Evolutionary conservation across 208 protist genomes (phyloP).

Genomic region (Spongospora subterranea): DNA sequence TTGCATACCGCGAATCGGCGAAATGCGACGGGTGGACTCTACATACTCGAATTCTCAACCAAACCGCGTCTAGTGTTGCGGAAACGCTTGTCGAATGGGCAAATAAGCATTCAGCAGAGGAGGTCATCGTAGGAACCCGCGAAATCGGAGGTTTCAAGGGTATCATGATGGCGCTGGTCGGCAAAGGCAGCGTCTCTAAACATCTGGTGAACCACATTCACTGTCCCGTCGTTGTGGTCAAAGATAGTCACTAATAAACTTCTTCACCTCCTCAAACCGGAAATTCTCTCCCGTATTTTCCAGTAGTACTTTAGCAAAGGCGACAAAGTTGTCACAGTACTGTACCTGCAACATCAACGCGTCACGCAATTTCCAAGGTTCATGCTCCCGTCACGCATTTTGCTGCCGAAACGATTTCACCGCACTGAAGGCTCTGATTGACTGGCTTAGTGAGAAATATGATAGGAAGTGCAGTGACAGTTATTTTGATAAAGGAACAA

Average conservation of each 20-base stretch:
- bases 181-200: constrained; percentile 42
- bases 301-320: too few species aligned
- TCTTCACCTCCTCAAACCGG: too few species aligned
- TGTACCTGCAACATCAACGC: too few species aligned
- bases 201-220: neutral
- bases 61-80: neutral
- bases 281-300: too few species aligned
- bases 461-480: too few species aligned
- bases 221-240: constrained; percentile 29
- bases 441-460: too few species aligned
- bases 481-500: too few species aligned
- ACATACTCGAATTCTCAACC: neutral
- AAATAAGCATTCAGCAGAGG: neutral
- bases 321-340: too few species aligned
- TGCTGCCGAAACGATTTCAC: too few species aligned
- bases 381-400: too few species aligned
- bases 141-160: neutral
- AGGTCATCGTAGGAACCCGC: neutral
- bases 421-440: too few species aligned
- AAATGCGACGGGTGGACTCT: neutral
- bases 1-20: neutral
- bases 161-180: constrained; percentile 17
- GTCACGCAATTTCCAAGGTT: too few species aligned
- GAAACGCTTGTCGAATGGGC: neutral
- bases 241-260: neutral